Base-by-base conservation (phyloP, 768 basidiomycete genomes). In the Lactarius akahatsu region DNA sequence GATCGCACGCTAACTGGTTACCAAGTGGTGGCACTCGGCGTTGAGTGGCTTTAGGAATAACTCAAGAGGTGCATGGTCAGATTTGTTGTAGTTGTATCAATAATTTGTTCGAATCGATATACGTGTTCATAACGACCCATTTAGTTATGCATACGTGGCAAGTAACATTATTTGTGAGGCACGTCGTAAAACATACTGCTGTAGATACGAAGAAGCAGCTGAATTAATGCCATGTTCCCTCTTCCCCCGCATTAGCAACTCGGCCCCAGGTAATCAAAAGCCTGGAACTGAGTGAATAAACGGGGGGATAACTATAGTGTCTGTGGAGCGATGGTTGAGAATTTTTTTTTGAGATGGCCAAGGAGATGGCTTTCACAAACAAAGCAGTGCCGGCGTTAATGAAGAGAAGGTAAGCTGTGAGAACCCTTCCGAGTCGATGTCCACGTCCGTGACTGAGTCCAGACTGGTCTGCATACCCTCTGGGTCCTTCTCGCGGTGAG, bases 211-310 rank as follows among this genome's bases (percentile, higher is more conserved):
- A 30, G 66, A 64, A 68, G 66, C 34, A 65, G 66, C 43, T 68
- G 66, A 68, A 68, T 65, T 68, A 57, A 68, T 57, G 62, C 63
- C 62, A 10, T 28, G 23, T 11, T 67, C 13, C 34, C 45, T 68
- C 26, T 68, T 38, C 63, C 66, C 59, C 63, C 63, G 41, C 66
- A 68, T 68, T 68, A 68, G 63, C 63, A 65, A 68, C 66, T 68
- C 66, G 59, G 59, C 26, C 38, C 66, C 43, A 18, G 66, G 66
- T 65, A 32, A 47, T 34, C 9, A 30, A 16, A 60, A 26, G 66
- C 63, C 66, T 54, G 34, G 63, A 10, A 34, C 57, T 56, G 66
- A 67, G 63, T 67, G 66, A 65, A 67, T 67, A 65, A 26, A 55
- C 8, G n/a, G 50, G 66, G 66, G 57, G 15, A 28, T 18, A 4